Percentiles rank a stretch among this genome's conserved stretches.
Evolutionary conservation across 129 eudicot genomes (phyloP).

Genomic region (Oenanthe sinensis): DNA sequence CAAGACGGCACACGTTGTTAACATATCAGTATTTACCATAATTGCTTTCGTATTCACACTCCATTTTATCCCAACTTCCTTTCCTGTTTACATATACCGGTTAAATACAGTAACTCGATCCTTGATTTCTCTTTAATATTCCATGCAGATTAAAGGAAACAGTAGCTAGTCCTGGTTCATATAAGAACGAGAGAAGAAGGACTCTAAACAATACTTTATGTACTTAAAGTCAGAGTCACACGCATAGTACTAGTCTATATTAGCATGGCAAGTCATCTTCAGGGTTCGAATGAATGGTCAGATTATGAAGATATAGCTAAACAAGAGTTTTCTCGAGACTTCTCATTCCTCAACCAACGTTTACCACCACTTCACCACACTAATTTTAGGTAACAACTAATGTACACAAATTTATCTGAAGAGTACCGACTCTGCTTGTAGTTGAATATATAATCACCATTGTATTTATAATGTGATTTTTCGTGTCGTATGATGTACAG

Average conservation of each 20-base stretch:
- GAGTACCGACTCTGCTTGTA: no score
- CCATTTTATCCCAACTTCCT: no score
- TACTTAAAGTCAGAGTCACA: not conserved
- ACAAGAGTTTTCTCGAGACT: not conserved
- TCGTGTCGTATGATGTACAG: not conserved
- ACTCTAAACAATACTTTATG: not conserved
- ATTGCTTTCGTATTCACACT: no score
- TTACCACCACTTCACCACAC: not conserved
- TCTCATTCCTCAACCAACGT: not conserved
- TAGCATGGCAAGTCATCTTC: not conserved
- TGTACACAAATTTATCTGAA: not conserved
- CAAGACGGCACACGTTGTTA: constrained; percentile 42
- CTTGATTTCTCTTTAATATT: no score
- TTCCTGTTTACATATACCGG: no score
- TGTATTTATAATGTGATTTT: not conserved
- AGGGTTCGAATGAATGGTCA: no score
- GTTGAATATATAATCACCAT: not conserved
- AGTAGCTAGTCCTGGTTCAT: no score
- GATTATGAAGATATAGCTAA: not conserved
- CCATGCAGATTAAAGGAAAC: no score
- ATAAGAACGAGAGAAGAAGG: not conserved
- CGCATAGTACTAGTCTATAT: no score
- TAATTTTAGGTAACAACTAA: not conserved
- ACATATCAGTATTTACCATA: no score
- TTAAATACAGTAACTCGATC: no score